These are phyloP conservation scores for Botrytis aclada DNA, from an alignment of 2,329 filamentous ascomycete species.

Conservation along the genomic window DNA sequence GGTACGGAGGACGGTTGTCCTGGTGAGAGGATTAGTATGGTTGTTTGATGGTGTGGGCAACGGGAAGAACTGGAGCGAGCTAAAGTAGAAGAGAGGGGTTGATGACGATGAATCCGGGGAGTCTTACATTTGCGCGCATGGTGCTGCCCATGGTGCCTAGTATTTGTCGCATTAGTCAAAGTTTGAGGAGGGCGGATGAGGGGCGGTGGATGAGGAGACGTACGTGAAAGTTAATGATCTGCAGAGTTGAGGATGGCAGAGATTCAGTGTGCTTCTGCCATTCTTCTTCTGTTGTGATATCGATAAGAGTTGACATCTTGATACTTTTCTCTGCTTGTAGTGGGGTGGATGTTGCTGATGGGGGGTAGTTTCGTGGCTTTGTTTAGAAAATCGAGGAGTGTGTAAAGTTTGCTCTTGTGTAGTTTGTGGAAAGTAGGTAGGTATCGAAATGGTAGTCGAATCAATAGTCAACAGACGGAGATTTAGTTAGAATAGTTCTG, in stretches of 20 bases:
- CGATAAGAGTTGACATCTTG: slow-evolving; percentile 71
- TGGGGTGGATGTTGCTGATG: slow-evolving; percentile 15
- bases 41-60: slow-evolving; percentile 61
- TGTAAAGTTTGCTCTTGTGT: neutral
- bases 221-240: slow-evolving; percentile 83
- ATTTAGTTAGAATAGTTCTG: neutral
- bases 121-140: slow-evolving; percentile 40
- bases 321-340: neutral
- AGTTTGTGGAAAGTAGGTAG: neutral
- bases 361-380: slow-evolving; percentile 1
- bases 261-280: slow-evolving; percentile 68
- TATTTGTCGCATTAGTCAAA: slow-evolving; percentile 15
- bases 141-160: slow-evolving; percentile 84
- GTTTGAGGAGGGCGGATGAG: neutral
- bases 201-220: neutral
- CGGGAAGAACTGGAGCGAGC: slow-evolving; percentile 84
- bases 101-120: neutral
- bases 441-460: too few species aligned
- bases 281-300: slow-evolving; percentile 69
- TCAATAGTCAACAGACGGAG: neutral
- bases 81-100: slow-evolving; percentile 58
- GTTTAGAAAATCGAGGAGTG: neutral
- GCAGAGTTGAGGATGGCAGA: slow-evolving; percentile 66
- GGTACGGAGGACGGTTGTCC: slow-evolving; percentile 80
- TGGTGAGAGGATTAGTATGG: slow-evolving; percentile 47